Percentiles rank a stretch among this genome's conserved stretches.
Evolutionary conservation across 2,329 filamentous ascomycete species (phyloP).

Genomic region (Ophiostoma sp.): DNA sequence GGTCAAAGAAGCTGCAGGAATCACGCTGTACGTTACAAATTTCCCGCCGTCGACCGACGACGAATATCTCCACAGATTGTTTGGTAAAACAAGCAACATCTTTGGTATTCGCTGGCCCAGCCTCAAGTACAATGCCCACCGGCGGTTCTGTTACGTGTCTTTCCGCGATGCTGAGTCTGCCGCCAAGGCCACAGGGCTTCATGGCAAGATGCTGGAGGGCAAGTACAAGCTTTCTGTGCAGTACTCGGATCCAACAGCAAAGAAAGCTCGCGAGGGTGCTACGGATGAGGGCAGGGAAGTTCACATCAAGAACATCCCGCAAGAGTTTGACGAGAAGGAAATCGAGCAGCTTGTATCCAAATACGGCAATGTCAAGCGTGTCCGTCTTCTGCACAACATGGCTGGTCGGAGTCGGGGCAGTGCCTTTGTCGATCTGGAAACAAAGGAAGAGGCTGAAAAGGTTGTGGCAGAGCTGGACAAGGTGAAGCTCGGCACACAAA

Average conservation of each 20-base stretch:
- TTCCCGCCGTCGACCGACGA: conserved; percentile 76
- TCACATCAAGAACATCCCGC: conserved; percentile 66
- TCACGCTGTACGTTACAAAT: conserved; percentile 86
- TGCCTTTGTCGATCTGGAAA: conserved; percentile 72
- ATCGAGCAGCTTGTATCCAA: conserved; percentile 65
- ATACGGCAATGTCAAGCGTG: conserved; percentile 67
- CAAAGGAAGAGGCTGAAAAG: conserved; percentile 61
- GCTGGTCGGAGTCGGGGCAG: conserved; percentile 68
- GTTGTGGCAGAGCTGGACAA: conserved; percentile 65
- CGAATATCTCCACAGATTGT: conserved; percentile 60
- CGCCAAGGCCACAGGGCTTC: conserved; percentile 63
- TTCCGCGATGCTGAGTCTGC: conserved; percentile 67
- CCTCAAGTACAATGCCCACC: conserved; percentile 79
- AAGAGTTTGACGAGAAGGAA: conserved; percentile 59
- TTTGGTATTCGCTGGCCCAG: conserved; percentile 85
- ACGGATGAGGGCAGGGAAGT: conserved; percentile 84
- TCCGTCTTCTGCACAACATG: conserved; percentile 65
- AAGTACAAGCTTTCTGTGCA: conserved; percentile 67
- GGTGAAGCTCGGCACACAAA: conserved; percentile 61
- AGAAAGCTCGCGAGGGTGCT: conserved; percentile 73
- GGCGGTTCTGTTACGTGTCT: conserved; percentile 95
- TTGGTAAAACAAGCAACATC: conserved; percentile 72
- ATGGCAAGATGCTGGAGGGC: conserved; percentile 64
- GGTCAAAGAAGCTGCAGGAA: conserved; percentile 67
- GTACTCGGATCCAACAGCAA: conserved; percentile 75